These are phyloP conservation scores for Crucihimalaya himalaica DNA, from an alignment of 345 rosid species.

Conservation along the genomic window DNA sequence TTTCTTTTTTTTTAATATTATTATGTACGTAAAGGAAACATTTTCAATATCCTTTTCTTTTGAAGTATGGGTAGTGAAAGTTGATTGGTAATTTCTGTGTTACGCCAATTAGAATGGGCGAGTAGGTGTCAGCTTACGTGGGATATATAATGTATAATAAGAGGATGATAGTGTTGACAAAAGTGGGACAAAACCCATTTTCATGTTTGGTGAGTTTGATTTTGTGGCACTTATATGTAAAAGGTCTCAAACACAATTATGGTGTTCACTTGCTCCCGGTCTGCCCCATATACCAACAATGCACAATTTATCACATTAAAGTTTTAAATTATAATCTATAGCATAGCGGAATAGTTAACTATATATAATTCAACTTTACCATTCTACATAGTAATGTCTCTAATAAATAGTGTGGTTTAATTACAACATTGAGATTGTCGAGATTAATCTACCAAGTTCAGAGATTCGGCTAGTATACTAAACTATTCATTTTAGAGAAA, in stretches of 20 bases:
- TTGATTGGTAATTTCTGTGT: constrained; percentile 18
- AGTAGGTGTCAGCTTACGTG: constrained; percentile 19
- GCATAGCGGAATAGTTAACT: background rate
- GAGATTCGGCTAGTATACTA: background rate
- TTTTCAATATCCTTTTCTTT: background rate
- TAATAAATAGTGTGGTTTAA: background rate
- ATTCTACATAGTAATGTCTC: background rate
- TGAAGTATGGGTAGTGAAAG: constrained; percentile 19
- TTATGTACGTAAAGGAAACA: background rate
- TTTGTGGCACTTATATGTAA: constrained; percentile 8
- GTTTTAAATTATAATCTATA: background rate
- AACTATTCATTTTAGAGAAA: background rate
- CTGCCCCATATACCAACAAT: background rate
- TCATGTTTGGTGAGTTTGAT: constrained; percentile 24
- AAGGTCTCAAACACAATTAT: constrained; percentile 22
- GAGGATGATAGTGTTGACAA: constrained; percentile 27
- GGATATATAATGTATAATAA: constrained; percentile 30
- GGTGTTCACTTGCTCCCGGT: background rate
- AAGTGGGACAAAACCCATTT: constrained; percentile 35
- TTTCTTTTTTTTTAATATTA: background rate
- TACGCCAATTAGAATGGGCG: background rate
- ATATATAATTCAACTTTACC: background rate
- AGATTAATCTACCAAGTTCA: background rate
- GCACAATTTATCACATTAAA: background rate
- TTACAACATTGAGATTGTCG: background rate